Evolutionary conservation across 2,329 filamentous ascomycete genomes (phyloP), one percentile per base, ranked within the genome.

Genomic region (Aureobasidium musti): DNA sequence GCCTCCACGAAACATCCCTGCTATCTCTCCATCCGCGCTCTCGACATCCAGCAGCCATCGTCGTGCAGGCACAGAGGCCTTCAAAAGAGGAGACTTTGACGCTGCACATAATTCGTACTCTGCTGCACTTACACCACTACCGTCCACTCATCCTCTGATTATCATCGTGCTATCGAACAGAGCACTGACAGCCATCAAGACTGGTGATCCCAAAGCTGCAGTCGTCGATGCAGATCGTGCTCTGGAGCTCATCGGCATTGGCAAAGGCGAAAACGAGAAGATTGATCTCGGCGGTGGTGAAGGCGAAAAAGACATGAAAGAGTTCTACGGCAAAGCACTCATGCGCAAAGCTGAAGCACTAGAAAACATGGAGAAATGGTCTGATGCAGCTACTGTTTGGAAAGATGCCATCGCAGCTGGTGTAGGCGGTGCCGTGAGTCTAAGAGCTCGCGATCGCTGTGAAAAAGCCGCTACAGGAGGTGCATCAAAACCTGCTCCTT

Each of bases 311-410:
- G 89, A 94, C 56, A 96, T 99, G 91, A 90, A 87, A 69, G 93
- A 97, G 21, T 91, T 97, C 69, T 98, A 90, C 74, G 93, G 92
- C 63, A 99, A 98, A 77, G 94, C 94, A 0, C 81, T 98, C 35
- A 94, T 91, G 79, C 89, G 95, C 64, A 98, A 98, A 80, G 95
- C 95, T 0, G 95, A 99, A 79, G 95, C 92, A 1, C 83, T 98
- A 8, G 95, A 99, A 77, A 90, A 97, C 74, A 89, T 99, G 83
- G 95, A 99, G 79, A 91, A 90, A 75, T 99, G 94, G 94, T 79
- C 81, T 2, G 94, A 98, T 60, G 95, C 95, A 1, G 88, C 87
- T 0, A 80, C 82, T 1, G 87, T 91, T 0, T 99, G 95, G 95
- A 87, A 89, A 72, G 81, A 86, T 65, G 93, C 91, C 39, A 90